Conservation (phyloP, 176 grass and related monocot genomes). For the Carex littledalei region DNA sequence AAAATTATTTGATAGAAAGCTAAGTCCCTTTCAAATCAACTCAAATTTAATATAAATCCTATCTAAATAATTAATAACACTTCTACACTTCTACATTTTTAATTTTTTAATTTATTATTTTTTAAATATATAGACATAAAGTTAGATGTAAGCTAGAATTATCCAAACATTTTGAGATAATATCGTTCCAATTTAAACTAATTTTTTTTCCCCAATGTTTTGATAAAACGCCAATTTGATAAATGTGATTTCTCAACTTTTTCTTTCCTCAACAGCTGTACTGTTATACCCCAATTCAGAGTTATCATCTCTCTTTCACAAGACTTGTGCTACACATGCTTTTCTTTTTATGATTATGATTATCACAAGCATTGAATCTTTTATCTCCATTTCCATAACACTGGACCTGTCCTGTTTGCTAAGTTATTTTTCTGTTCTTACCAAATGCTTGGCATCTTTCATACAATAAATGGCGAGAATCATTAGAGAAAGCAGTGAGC, state of each 20-base stretch:
- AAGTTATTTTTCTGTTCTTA: neutral
- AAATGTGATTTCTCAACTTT: slow-evolving; percentile 10
- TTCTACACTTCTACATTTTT: too few species aligned
- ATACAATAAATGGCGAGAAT: neutral
- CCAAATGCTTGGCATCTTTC: neutral
- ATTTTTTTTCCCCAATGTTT: neutral
- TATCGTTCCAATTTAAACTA: neutral
- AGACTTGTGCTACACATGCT: neutral
- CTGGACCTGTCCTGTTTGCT: neutral
- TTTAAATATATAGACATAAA: too few species aligned
- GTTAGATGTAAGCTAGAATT: too few species aligned
- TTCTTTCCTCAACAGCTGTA: slow-evolving; percentile 12
- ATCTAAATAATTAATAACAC: too few species aligned
- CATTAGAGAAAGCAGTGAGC: neutral
- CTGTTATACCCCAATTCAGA: neutral
- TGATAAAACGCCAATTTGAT: neutral
- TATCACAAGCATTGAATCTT: slow-evolving; percentile 11
- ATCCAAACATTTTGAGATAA: neutral
- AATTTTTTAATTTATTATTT: too few species aligned
- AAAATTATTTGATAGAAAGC: too few species aligned
- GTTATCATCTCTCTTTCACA: neutral
- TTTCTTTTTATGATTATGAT: slow-evolving; percentile 22
- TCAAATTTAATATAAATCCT: too few species aligned
- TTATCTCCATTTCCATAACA: slow-evolving; percentile 3
- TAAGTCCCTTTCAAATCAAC: too few species aligned